Base-by-base conservation (phyloP, 208 protist genomes). In the Acanthamoeba triangularis region DNA sequence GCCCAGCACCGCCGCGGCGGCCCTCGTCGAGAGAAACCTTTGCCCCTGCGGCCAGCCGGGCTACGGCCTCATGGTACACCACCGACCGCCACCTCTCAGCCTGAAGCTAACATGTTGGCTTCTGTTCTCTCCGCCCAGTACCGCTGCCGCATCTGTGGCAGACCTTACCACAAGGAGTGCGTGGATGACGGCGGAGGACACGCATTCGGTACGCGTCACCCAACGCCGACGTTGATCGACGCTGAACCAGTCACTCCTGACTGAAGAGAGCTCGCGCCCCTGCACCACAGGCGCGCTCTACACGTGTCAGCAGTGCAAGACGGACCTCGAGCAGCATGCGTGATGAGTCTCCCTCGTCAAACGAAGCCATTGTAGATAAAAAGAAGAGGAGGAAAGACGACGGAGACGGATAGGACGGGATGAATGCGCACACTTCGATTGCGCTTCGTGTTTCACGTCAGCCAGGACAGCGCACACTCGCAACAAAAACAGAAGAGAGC, bases 361-460 rank as follows among this genome's bases (percentile, higher is more conserved):
- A 1, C n/a, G 23, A 63, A 63, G 56, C 2, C 0, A 35, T 28
- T 44, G 69, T 28, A 8, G 37, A 80, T 35, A 35, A 30, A 13
- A 44, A 35, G 16, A n/a, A n/a, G n/a, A n/a, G n/a, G n/a, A n/a
- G n/a, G n/a, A n/a, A 49, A 2, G 20, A 16, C 3, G 18, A 0
- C 33, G 69, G 28, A 18, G 67, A 5, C 1, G 20, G 30, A 20
- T 14, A 25, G 35, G 63, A 69, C 0, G 65, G 65, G 35, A 30
- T 10, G 25, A 65, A 65, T 65, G 59, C 23, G 59, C 59, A n/a
- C n/a, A 65, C 59, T 65, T 47, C 0, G 74, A 56, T 54, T 37
- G 52, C 35, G 74, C 74, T 84, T 84, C 74, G 74, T 84, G 74
- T 84, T 84, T 84, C 74, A 84, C 74, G 74, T 84, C 74, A 84